phyloP scores from a whole-genome alignment of 225 moss, liverwort and hornwort species.

The Antitrichia curtipendula region DNA sequence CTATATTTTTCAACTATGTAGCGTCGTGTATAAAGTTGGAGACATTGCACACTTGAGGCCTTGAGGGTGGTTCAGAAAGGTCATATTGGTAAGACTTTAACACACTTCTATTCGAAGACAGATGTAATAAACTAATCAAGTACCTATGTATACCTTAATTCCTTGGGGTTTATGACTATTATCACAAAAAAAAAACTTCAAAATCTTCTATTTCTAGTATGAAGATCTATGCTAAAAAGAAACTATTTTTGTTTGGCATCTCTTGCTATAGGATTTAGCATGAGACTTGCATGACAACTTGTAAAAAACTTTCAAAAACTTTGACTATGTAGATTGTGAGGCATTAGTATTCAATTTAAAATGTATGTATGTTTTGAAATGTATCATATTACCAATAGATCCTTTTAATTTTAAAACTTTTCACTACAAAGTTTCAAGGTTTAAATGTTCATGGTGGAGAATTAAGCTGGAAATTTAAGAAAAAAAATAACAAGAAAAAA shows the following conservation, averaged over 20 bases:
- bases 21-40: not conserved
- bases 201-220: not conserved
- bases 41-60: too few relatives aligned
- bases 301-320: not conserved
- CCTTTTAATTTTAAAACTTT: not conserved
- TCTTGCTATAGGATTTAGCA: accelerated
- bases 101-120: not conserved
- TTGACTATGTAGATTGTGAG: accelerated
- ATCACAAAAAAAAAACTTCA: not conserved
- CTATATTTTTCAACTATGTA: not conserved
- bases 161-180: not conserved
- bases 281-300: not conserved
- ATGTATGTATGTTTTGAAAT: not conserved
- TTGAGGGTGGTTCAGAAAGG: too few relatives aligned
- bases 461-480: not conserved
- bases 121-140: accelerated
- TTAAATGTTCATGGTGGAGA: not conserved
- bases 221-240: not conserved
- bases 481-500: not conserved
- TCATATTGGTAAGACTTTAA: not conserved
- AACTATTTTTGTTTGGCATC: not conserved
- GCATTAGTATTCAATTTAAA: not conserved
- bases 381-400: not conserved
- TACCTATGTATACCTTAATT: not conserved
- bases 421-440: not conserved